Evolutionary conservation across 2,329 filamentous ascomycete genomes (phyloP).

Genomic region (Xylariaceae sp.): DNA sequence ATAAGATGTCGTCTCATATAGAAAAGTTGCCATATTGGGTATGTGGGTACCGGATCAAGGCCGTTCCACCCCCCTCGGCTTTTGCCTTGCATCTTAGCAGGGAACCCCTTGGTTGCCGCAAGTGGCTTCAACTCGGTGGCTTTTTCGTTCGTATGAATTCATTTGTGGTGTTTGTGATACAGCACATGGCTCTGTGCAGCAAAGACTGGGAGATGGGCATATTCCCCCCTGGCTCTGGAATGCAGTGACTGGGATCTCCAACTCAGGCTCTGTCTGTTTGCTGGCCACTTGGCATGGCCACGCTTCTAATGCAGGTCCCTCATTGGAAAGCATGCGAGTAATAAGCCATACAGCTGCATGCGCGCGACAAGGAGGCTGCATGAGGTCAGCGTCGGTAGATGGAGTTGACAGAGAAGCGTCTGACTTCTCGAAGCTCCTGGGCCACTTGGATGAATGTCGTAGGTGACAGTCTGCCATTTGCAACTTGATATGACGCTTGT

Average conservation of each 20-base stretch:
- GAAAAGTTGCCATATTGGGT: conserved; percentile 20
- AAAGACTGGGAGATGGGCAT: no score
- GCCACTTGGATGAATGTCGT: no score
- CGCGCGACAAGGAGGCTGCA: conserved; percentile 2
- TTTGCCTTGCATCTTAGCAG: conserved; percentile 8
- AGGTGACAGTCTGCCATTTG: no score
- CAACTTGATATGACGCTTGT: no score
- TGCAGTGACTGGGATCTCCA: no score
- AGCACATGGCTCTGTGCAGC: no score
- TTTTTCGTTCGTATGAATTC: no score
- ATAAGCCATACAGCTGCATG: conserved; percentile 3
- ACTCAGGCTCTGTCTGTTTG: not conserved
- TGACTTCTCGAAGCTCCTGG: not conserved
- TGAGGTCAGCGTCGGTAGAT: conserved; percentile 3
- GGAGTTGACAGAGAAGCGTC: not conserved
- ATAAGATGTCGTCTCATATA: not conserved
- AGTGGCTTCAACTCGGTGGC: not conserved
- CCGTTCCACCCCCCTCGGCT: not conserved
- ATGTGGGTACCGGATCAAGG: conserved; percentile 14
- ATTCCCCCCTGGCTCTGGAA: no score
- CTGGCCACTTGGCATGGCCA: not conserved
- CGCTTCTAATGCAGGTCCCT: not conserved
- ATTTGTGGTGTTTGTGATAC: no score
- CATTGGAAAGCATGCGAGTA: not conserved
- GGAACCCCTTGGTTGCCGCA: not conserved